Percentiles rank a stretch among this genome's conserved stretches.
Evolutionary conservation across 805 yeast genomes (phyloP).

Genomic region (Clavispora santaluciae): DNA sequence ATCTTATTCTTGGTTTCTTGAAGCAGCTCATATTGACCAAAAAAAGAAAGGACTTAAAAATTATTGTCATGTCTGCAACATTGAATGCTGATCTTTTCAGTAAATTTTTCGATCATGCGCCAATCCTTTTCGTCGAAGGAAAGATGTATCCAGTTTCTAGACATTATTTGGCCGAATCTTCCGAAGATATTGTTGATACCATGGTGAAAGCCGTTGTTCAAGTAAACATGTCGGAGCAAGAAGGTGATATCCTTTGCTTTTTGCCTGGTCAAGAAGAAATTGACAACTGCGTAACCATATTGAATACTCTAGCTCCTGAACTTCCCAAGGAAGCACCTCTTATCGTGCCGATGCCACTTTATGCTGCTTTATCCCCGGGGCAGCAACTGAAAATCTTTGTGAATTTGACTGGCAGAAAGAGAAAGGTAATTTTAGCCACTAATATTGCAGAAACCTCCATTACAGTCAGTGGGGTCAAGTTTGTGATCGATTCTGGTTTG

Average conservation of each 20-base stretch:
- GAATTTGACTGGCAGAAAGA: slow-evolving; percentile 54
- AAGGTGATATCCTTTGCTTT: slow-evolving; percentile 90
- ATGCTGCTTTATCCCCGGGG: slow-evolving; percentile 87
- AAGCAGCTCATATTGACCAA: slow-evolving; percentile 53
- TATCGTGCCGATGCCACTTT: slow-evolving; percentile 75
- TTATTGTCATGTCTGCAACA: slow-evolving; percentile 95
- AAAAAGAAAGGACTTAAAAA: slow-evolving; percentile 54
- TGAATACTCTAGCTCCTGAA: slow-evolving; percentile 57
- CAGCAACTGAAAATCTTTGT: slow-evolving; percentile 80
- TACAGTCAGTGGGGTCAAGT: slow-evolving; percentile 90
- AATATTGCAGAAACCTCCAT: slow-evolving; percentile 97
- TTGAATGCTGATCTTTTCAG: slow-evolving; percentile 87
- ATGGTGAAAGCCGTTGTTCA: slow-evolving; percentile 71
- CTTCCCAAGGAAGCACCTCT: slow-evolving; percentile 73
- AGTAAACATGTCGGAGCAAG: slow-evolving; percentile 70
- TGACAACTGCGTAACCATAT: slow-evolving; percentile 68
- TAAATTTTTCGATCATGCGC: slow-evolving; percentile 69
- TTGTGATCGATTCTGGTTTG: slow-evolving; percentile 88
- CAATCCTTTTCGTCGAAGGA: slow-evolving; percentile 86
- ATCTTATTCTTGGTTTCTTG: slow-evolving; percentile 81
- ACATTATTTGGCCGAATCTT: slow-evolving; percentile 55
- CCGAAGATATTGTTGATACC: slow-evolving; percentile 82
- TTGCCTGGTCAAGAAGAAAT: slow-evolving; percentile 97
- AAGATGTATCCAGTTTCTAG: slow-evolving; percentile 80
- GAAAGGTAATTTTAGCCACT: slow-evolving; percentile 88